phyloP scores from a whole-genome alignment of 2,329 filamentous ascomycete species.

The Neonectria neomacrospora region DNA sequence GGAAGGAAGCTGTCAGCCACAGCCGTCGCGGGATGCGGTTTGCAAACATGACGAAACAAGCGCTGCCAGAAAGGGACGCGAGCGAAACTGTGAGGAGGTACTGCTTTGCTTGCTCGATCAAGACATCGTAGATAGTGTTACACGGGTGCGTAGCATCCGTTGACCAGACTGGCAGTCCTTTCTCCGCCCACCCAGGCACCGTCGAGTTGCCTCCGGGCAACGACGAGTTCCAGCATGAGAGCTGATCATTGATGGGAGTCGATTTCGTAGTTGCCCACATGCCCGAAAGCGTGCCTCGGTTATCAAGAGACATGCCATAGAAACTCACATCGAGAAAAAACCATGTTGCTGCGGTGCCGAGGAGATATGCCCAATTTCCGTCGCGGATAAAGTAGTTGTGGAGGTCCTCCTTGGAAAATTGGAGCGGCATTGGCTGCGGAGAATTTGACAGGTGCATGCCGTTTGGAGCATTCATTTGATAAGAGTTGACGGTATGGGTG shows the following conservation, averaged over 20 bases:
- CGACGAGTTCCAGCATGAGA: conserved; percentile 61
- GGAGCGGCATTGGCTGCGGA: conserved; percentile 55
- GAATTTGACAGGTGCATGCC: conserved; percentile 44
- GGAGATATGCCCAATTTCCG: conserved; percentile 50
- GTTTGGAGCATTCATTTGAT: conserved; percentile 40
- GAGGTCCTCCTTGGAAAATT: conserved; percentile 61
- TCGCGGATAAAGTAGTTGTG: conserved; percentile 61
- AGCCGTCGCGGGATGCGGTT: conserved; percentile 60
- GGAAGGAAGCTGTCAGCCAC: conserved; percentile 62
- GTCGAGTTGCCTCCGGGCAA: conserved; percentile 56
- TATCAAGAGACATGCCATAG: conserved; percentile 63
- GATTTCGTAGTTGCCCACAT: conserved; percentile 53
- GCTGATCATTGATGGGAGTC: conserved; percentile 49
- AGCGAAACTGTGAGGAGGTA: conserved; percentile 64
- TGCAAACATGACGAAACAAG: conserved; percentile 59
- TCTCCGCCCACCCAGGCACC: conserved; percentile 54
- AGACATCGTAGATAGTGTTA: conserved; percentile 63
- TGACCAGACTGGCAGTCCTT: conserved; percentile 60
- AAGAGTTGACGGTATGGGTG: conserved; percentile 33
- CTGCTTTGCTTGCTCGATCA: conserved; percentile 64
- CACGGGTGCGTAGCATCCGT: conserved; percentile 61
- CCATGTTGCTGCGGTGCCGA: conserved; percentile 60
- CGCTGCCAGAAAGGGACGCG: conserved; percentile 62
- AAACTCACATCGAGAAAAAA: conserved; percentile 66
- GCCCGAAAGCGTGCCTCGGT: conserved; percentile 51